phyloP scores from a whole-genome alignment of 23 red algal species.

The Gracilariopsis chorda region DNA sequence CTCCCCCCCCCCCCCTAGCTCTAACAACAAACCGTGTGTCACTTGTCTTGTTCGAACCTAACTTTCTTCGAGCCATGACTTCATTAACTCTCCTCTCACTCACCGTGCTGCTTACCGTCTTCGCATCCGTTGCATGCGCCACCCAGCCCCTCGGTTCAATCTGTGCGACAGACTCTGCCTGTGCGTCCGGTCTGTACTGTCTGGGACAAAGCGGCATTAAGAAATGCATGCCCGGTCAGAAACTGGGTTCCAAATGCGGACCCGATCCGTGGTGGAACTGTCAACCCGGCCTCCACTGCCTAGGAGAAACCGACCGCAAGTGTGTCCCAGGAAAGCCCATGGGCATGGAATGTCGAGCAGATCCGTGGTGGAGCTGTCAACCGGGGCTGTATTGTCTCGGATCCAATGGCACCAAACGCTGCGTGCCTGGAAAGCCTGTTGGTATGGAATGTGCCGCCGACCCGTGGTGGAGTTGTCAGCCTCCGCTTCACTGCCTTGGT shows the following conservation, averaged over 20 bases:
- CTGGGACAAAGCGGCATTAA: not conserved
- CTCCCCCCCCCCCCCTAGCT: no score
- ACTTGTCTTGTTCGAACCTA: no score
- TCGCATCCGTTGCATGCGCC: not conserved
- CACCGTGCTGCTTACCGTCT: no score
- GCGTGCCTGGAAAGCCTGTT: not conserved
- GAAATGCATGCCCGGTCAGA: constrained; percentile 30
- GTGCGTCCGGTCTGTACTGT: not conserved
- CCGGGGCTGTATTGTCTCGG: not conserved
- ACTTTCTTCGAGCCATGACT: no score
- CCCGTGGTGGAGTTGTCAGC: not conserved
- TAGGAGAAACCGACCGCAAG: constrained; percentile 6
- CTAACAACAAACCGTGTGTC: no score
- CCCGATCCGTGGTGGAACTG: constrained; percentile 28
- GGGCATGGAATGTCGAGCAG: constrained; percentile 4
- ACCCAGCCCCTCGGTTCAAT: not conserved
- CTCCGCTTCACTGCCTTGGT: not conserved
- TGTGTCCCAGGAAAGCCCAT: constrained; percentile 27
- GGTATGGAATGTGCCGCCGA: not conserved
- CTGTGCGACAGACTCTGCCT: not conserved
- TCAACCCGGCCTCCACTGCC: constrained; percentile 1
- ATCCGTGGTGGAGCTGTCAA: constrained; percentile 6
- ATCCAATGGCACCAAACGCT: not conserved
- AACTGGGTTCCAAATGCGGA: not conserved
- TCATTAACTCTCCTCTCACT: no score